Percentiles rank a stretch among this genome's conserved stretches.
These are phyloP conservation scores for Chimonanthus salicifolius DNA, from an alignment of 164 flowering plant species.

Conservation along the genomic window DNA sequence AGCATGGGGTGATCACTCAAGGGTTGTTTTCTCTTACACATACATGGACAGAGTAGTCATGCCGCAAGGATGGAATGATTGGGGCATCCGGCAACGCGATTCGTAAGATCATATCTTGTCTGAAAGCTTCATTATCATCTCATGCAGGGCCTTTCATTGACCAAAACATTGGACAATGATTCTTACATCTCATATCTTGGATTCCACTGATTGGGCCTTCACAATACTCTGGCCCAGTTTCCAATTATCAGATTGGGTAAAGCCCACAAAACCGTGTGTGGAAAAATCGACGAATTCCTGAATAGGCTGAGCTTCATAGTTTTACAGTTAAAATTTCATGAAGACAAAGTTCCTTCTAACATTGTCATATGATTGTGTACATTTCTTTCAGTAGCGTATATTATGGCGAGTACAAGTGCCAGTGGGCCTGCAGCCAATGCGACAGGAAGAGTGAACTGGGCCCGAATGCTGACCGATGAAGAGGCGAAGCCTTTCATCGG, in stretches of 20 bases:
- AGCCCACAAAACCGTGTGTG: too few species aligned
- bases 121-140: not conserved
- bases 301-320: too few species aligned
- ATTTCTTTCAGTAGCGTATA: slow-evolving; percentile 36
- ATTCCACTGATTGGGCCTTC: not conserved
- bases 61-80: slow-evolving; percentile 74
- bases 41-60: slow-evolving; percentile 53
- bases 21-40: slow-evolving; percentile 68
- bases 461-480: slow-evolving; percentile 40
- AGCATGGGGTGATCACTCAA: slow-evolving; percentile 75
- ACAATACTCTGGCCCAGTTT: not conserved
- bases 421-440: slow-evolving; percentile 62
- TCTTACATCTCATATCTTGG: not conserved
- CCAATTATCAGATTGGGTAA: too few species aligned
- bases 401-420: slow-evolving; percentile 78
- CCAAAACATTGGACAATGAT: not conserved
- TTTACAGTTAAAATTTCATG: too few species aligned
- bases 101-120: not conserved
- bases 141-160: not conserved
- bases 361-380: too few species aligned
- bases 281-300: too few species aligned
- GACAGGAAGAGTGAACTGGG: slow-evolving; percentile 63
- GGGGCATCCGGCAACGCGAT: slow-evolving; percentile 27
- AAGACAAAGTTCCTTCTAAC: too few species aligned
- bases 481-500: slow-evolving; percentile 58